A percentile compares a stretch with the other conserved stretches of the same genome.
Evolutionary conservation across 1,284 basidiomycete species (phyloP).

Genomic region (Vanrija sp.): DNA sequence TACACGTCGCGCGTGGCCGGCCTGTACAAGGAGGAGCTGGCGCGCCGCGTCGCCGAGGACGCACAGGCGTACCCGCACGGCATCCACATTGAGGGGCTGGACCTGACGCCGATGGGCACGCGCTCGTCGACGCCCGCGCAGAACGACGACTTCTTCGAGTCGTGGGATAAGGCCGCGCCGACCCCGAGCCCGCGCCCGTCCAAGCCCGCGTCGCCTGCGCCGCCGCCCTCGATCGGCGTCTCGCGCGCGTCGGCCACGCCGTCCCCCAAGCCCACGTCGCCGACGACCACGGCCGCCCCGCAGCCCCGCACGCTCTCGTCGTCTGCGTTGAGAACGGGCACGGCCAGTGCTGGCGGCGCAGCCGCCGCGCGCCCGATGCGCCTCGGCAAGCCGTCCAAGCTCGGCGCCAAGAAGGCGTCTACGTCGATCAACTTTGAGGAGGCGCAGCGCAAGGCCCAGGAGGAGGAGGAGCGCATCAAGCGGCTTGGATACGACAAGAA

Average conservation of each 20-base stretch:
- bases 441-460: conserved; percentile 77
- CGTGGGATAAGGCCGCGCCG: conserved; percentile 74
- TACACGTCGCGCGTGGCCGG: conserved; percentile 80
- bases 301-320: conserved; percentile 51
- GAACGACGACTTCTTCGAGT: conserved; percentile 87
- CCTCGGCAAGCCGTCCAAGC: conserved; percentile 44
- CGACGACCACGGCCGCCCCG: conserved; percentile 22
- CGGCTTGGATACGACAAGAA: conserved; percentile 83
- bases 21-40: conserved; percentile 89
- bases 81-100: conserved; percentile 72
- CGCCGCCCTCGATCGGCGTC: conserved; percentile 40
- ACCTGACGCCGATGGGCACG: conserved; percentile 52
- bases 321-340: conserved; percentile 46
- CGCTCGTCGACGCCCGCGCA: conserved; percentile 43
- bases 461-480: conserved; percentile 78
- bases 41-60: conserved; percentile 77
- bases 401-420: conserved; percentile 78
- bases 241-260: conserved; percentile 16
- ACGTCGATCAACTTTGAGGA: conserved; percentile 82
- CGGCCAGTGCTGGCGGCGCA: conserved; percentile 3
- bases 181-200: conserved; percentile 31
- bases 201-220: conserved; percentile 24
- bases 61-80: conserved; percentile 66
- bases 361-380: conserved; percentile 56
- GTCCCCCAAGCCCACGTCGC: conserved; percentile 6